A percentile compares a stretch with the other conserved stretches of the same genome.
phyloP scores from a whole-genome alignment of 2,329 filamentous ascomycete species.

The Epichloe scottii region DNA sequence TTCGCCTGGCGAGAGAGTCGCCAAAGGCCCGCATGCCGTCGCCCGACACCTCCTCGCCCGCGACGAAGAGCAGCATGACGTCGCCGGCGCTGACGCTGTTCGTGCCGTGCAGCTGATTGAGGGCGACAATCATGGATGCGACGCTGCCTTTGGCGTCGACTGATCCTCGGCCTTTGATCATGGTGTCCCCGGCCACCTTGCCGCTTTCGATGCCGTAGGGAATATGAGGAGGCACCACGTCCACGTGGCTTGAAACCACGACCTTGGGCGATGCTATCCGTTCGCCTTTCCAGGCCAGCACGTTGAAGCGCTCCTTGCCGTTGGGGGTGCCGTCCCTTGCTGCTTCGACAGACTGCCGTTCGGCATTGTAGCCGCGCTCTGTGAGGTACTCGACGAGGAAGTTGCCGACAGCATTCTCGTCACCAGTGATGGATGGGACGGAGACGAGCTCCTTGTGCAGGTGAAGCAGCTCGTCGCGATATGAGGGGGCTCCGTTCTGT shows the following conservation, averaged over 20 bases:
- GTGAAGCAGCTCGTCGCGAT: slow-evolving; percentile 44
- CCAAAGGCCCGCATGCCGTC: slow-evolving; percentile 62
- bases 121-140: slow-evolving; percentile 60
- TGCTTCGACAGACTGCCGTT: slow-evolving; percentile 28
- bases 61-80: slow-evolving; percentile 52
- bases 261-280: slow-evolving; percentile 40
- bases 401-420: slow-evolving; percentile 55
- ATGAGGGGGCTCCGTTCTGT: slow-evolving; percentile 17
- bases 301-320: slow-evolving; percentile 45
- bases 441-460: slow-evolving; percentile 67
- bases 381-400: slow-evolving; percentile 58
- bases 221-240: slow-evolving; percentile 62
- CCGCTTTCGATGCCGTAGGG: slow-evolving; percentile 48
- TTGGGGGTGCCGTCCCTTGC: slow-evolving; percentile 18
- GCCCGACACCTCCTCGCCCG: slow-evolving; percentile 73
- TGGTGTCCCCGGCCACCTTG: slow-evolving; percentile 27
- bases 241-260: slow-evolving; percentile 71
- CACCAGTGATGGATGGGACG: slow-evolving; percentile 57
- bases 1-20: slow-evolving; percentile 16
- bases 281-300: slow-evolving; percentile 53
- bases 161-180: slow-evolving; percentile 60
- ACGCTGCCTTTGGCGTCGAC: slow-evolving; percentile 62
- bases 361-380: slow-evolving; percentile 28
- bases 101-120: slow-evolving; percentile 38
- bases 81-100: slow-evolving; percentile 32